Evolutionary conservation across 306 rosid species (phyloP).

Genomic region (Prinsepia uniflora): DNA sequence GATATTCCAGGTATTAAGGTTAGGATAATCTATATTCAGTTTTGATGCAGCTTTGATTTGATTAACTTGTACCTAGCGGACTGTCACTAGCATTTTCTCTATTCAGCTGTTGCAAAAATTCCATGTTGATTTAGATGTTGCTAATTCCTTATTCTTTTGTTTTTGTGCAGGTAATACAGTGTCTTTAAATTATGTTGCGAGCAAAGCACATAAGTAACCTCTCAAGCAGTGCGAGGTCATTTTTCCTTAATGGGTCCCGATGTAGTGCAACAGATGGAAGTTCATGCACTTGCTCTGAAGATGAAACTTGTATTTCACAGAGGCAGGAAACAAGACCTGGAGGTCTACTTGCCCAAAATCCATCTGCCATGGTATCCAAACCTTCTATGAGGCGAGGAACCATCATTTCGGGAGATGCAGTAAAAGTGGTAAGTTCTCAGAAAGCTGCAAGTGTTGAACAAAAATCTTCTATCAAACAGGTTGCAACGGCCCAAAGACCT

Average conservation of each 20-base stretch:
- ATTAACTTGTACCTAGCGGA: neutral
- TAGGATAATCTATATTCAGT: neutral
- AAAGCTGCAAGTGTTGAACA: conserved; percentile 38
- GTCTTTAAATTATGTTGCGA: conserved; percentile 62
- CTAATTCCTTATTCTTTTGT: conserved; percentile 10
- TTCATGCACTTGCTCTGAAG: conserved; percentile 76
- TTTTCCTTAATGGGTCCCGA: conserved; percentile 63
- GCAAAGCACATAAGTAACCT: conserved; percentile 71
- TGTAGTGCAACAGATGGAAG: conserved; percentile 66
- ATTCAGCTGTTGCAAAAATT: neutral
- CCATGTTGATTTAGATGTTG: neutral
- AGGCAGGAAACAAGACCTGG: conserved; percentile 47
- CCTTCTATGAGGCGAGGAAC: conserved; percentile 45
- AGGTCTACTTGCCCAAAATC: conserved; percentile 41
- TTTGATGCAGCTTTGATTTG: neutral
- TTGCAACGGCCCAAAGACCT: conserved; percentile 31
- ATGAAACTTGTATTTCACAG: conserved; percentile 65
- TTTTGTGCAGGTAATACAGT: conserved; percentile 15
- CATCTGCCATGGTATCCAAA: conserved; percentile 40
- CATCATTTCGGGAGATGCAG: conserved; percentile 37
- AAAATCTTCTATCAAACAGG: conserved; percentile 32
- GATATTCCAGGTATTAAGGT: neutral
- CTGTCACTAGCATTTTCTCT: neutral
- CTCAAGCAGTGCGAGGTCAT: conserved; percentile 76
- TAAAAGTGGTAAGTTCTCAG: conserved; percentile 34